Base-by-base conservation (phyloP, 305 asterid species). In the Stenogyne calaminthoides region DNA sequence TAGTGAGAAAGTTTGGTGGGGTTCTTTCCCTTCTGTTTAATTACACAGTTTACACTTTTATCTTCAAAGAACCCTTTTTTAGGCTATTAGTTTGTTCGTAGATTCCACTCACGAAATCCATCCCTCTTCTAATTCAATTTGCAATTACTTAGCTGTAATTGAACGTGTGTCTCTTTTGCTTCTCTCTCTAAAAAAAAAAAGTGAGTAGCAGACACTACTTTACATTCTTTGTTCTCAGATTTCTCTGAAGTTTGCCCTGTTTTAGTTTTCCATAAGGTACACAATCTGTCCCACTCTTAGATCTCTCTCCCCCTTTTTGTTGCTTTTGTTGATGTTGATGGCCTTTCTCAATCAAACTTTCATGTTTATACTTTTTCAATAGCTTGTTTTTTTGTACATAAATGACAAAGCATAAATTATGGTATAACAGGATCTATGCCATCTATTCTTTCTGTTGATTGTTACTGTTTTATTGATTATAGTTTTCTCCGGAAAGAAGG, bases 141-240 rank as follows among this genome's bases (percentile, higher is more conserved):
- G 12, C 66, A 44, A 44, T 44, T 12, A 44, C 67, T 68, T 78
- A 75, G 77, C 80, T 77, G 80, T 77, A 62, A 56, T 69, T 15
- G 64, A 54, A 64, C 29, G 74, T 70, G 52, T 63, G 42, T 51
- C 27, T 49, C 67, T 64, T 55, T 40, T 61, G 61, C 62, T 64
- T 82, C 76, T 63, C 71, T 63, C 78, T 71, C 75, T 69, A 22
- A 9, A 51, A 0, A 51, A 0, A 15, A 9, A 20, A n/a, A 19
- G 29, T 2, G 58, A 39, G 47, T 42, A 32, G 40, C 42, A 36
- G 42, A 9, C 7, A 0, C 42, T 1, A 36, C 42, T 46, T 9
- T 55, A 69, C 9, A 36, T 11, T 32, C 75, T 40, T 34, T 47
- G 51, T 64, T 14, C 61, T 62, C 56, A 49, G 56, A 49, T 16